Percentiles rank a stretch among this genome's conserved stretches.
Conservation (phyloP, 75 land plant species). For the Chamaecyparis obtusa region DNA sequence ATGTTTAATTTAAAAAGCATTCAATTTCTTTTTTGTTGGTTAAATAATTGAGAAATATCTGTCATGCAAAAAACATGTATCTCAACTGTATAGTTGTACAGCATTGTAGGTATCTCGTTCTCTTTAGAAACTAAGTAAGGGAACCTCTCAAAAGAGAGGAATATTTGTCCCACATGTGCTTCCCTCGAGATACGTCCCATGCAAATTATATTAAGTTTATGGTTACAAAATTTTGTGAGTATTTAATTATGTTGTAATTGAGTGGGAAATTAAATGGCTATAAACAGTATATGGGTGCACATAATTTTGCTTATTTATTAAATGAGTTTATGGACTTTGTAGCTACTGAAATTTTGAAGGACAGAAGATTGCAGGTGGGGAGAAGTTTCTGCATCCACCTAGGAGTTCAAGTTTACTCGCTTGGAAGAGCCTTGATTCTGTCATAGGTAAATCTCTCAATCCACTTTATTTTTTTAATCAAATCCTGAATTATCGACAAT, state of each 20-base stretch:
- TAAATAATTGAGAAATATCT: too few relatives aligned
- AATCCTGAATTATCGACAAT: not conserved
- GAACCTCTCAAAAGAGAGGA: too few relatives aligned
- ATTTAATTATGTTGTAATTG: not conserved
- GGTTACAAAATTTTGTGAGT: not conserved
- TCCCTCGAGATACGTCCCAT: too few relatives aligned
- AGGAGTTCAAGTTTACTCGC: slow-evolving; percentile 25
- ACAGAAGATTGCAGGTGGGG: slow-evolving; percentile 78
- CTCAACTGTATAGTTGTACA: too few relatives aligned
- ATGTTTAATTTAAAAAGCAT: too few relatives aligned
- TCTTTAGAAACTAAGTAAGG: too few relatives aligned
- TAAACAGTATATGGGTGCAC: not conserved
- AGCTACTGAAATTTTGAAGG: slow-evolving; percentile 14
- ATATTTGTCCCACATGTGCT: too few relatives aligned
- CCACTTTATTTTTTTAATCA: not conserved
- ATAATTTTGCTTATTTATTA: not conserved
- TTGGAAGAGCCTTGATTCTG: slow-evolving; percentile 49
- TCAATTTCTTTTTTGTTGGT: too few relatives aligned
- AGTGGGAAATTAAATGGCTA: not conserved
- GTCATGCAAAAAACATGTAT: too few relatives aligned
- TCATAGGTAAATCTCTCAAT: slow-evolving; percentile 32
- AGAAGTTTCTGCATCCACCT: slow-evolving; percentile 37
- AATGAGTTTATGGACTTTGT: not conserved
- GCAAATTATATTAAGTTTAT: not conserved
- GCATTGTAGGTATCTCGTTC: too few relatives aligned